Conservation (phyloP, 108 stramenopile species). For the Nitzschia sp. region DNA sequence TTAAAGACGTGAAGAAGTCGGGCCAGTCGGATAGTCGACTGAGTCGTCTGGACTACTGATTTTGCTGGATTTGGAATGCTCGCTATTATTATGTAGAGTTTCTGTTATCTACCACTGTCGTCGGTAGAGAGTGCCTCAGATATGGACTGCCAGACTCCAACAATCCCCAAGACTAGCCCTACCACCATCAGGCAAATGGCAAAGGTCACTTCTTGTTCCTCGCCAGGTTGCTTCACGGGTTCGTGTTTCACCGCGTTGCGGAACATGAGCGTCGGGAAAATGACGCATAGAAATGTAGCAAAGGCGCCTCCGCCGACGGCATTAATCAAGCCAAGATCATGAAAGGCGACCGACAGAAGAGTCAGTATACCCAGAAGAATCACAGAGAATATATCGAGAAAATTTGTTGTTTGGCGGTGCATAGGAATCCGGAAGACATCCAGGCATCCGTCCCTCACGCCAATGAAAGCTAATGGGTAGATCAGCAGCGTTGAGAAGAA, state of each 20-base stretch:
- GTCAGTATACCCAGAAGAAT: slow-evolving; percentile 42
- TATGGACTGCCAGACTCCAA: slow-evolving; percentile 6
- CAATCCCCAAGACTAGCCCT: slow-evolving; percentile 3
- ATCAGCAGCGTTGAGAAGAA: slow-evolving; percentile 46
- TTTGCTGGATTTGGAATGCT: neutral
- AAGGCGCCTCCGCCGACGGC: slow-evolving; percentile 84
- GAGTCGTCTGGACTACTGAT: neutral
- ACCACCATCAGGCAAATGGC: slow-evolving; percentile 15
- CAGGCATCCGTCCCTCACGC: slow-evolving; percentile 71
- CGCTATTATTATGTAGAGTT: too few species aligned
- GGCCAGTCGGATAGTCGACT: neutral
- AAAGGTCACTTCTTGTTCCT: neutral
- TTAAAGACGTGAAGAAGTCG: neutral
- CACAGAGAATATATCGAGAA: slow-evolving; percentile 54
- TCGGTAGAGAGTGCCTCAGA: neutral
- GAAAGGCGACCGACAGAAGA: slow-evolving; percentile 30
- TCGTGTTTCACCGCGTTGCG: neutral
- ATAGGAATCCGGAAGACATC: slow-evolving; percentile 58
- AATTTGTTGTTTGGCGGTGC: slow-evolving; percentile 44
- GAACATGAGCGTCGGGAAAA: slow-evolving; percentile 86
- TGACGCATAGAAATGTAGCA: slow-evolving; percentile 66
- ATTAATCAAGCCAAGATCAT: slow-evolving; percentile 62
- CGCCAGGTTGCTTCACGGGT: neutral
- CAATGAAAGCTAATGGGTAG: slow-evolving; percentile 23
- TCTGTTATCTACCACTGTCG: too few species aligned